A percentile compares a stretch with the other conserved stretches of the same genome.
These are phyloP conservation scores for Phaeoacremonium minimum DNA, from an alignment of 2,329 filamentous ascomycete genomes.

Conservation along the genomic window DNA sequence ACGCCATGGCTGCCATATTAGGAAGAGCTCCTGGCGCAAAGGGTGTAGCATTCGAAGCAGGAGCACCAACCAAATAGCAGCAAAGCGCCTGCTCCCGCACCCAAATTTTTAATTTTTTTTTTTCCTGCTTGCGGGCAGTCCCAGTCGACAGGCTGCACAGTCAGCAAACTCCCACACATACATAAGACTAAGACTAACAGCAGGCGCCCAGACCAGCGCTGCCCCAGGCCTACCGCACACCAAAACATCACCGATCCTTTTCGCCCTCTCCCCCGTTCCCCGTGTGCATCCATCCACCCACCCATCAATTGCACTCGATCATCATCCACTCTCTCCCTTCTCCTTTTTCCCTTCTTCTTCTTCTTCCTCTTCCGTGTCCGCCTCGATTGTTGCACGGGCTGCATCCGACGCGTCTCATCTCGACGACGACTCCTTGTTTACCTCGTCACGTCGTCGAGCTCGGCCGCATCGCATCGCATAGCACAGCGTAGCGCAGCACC, in stretches of 20 bases:
- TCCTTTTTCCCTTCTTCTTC: neutral
- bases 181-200: neutral
- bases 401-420: too few relatives aligned
- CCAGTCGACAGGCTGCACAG: slow-evolving; percentile 10
- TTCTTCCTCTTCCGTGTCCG: too few relatives aligned
- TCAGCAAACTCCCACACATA: neutral
- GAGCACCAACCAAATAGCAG: too few relatives aligned
- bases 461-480: too few relatives aligned
- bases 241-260: neutral
- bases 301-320: neutral
- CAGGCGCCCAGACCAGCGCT: neutral
- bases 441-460: too few relatives aligned
- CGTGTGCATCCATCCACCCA: neutral
- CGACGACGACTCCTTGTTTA: too few relatives aligned
- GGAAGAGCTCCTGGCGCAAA: too few relatives aligned
- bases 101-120: slow-evolving; percentile 15
- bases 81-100: slow-evolving; percentile 16
- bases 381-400: too few relatives aligned
- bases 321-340: neutral
- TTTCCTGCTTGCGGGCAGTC: slow-evolving; percentile 8
- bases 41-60: too few relatives aligned
- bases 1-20: too few relatives aligned
- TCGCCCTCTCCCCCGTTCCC: neutral
- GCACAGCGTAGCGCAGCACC: too few relatives aligned
- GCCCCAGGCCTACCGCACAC: too few relatives aligned